Base-by-base conservation (phyloP, 2,329 filamentous ascomycete genomes). In the Hypocrella siamensis region DNA sequence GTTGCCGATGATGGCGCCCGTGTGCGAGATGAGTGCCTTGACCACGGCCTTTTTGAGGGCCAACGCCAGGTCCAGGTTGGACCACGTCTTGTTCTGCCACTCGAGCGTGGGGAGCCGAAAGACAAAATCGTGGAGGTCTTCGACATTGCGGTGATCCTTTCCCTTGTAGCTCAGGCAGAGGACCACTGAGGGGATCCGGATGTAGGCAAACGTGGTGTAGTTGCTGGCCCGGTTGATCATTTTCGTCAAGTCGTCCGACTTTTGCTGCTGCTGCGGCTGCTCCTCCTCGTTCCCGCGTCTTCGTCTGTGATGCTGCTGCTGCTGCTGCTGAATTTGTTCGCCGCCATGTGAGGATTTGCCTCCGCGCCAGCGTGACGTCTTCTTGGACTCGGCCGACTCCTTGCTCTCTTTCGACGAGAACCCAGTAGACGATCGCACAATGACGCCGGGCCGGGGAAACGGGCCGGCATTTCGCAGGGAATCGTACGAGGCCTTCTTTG, bases 41-140 rank as follows among this genome's bases (percentile, higher is more conserved):
- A 93, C 83, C 35, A 96, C 81, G 29, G 93, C 86, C 50, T 86
- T 92, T 60, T 98, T 96, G 33, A 98, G 67, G 11, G 85, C 80
- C 30, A 96, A 65, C 1, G 88, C 86, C 8, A 98, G 71, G 47
- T 98, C 90, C 6, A 98, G 69, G 51, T 96, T 98, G 6, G 85
- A 94, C 90, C 90, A 98, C 7, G 86, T 96, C 63, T 98, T 98
- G 65, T 98, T 98, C 40, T 84, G 75, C 60, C 93, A 96, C 52
- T 98, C 90, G 29, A 98, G 76, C 3, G 81, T 79, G 4, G 90
- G 90, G 57, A 98, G 73, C 21, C 84, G 77, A 69, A 98, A 98
- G 30, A 98, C 90, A 43, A 98, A 92, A 49, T 96, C 79, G 56
- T 98, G 88, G 12, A 98, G 79, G 53, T 98, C 92, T 57, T 94